Base-by-base conservation (phyloP, 495 filamentous ascomycete species). In the Tuber calosporum region DNA sequence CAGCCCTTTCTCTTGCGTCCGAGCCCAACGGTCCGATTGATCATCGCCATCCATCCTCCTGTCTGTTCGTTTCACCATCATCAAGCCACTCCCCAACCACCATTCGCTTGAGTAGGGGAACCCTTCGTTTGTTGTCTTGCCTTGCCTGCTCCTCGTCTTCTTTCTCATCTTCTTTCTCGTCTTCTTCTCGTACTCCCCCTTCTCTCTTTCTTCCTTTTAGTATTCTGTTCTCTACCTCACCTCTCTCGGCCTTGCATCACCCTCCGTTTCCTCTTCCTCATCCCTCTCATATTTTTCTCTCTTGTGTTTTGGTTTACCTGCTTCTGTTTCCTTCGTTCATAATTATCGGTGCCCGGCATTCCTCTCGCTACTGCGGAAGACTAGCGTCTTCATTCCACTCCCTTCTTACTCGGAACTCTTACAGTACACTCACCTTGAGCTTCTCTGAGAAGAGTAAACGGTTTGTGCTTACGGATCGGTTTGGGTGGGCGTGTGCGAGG, bases 11-110 rank as follows among this genome's bases (percentile, higher is more conserved):
- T 73, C 72, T 72, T 30, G 70, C 40, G 34, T 67, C 73, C 53
- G 41, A 66, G 69, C 72, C 72, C 74, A 75, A 75, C 72, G 74
- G 69, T 75, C 74, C 74, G 72, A 75, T 69, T 75, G 74, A 48
- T 62, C 67, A 66, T 76, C 74, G 69, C 74, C 53, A 76, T 76
- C 72, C 74, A 38, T 40, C 73, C 67, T 69, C 34, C 67, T 58
- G 75, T 66, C 72, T 72, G 74, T 75, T 73, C 74, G 72, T 74
- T 75, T 75, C 72, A 69, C 62, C 67, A 48, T 76, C 74, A 75
- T 72, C 73, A 75, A 75, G 67, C 74, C 48, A n/a, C 67, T 68
- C 69, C 75, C 74, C 69, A 77, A 75, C 37, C 74, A 68, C 75
- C 62, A 73, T 66, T 76, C 75, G 70, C 66, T 69, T 73, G 37